Percentiles rank a stretch among this genome's conserved stretches.
phyloP scores from a whole-genome alignment of 345 rosid species.

The Cardiospermum halicacabum region DNA sequence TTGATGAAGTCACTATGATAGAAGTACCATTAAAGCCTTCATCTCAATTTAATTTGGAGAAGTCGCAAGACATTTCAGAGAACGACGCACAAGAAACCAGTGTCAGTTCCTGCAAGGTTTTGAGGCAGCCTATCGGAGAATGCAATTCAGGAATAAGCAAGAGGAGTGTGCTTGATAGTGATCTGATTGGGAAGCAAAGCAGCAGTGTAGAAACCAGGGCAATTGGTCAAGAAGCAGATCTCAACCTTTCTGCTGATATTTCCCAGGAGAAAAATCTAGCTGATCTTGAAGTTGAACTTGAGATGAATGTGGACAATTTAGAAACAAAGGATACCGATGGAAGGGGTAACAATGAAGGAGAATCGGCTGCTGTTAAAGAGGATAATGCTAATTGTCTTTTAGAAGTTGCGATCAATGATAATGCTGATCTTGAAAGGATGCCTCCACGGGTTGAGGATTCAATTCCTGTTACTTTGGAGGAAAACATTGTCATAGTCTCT shows the following conservation, averaged over 20 bases:
- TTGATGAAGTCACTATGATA: not conserved
- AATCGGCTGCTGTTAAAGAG: constrained; percentile 5
- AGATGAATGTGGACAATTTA: not conserved
- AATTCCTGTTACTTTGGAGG: constrained; percentile 2
- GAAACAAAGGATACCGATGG: not conserved
- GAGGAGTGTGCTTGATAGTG: not conserved
- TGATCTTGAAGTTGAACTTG: constrained; percentile 6
- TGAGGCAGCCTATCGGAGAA: constrained; percentile 7
- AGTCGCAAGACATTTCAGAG: constrained; percentile 4
- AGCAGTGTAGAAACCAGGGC: constrained; percentile 3
- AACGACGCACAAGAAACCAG: not conserved
- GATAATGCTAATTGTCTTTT: not conserved
- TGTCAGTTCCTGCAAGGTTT: not conserved
- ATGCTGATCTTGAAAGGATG: constrained; percentile 5
- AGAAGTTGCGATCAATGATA: constrained; percentile 6
- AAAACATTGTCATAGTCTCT: constrained; percentile 3
- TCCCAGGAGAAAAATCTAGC: constrained; percentile 4
- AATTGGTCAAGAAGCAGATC: constrained; percentile 1
- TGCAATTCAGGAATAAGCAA: not conserved
- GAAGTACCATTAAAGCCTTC: constrained; percentile 1
- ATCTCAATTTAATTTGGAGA: constrained; percentile 7
- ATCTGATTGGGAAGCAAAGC: constrained; percentile 7
- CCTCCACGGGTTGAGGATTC: constrained; percentile 5
- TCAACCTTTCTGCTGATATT: constrained; percentile 10
- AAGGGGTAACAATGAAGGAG: not conserved